Base-by-base conservation (phyloP, 2,329 filamentous ascomycete species). In the Penicillium aurantiogriseum region DNA sequence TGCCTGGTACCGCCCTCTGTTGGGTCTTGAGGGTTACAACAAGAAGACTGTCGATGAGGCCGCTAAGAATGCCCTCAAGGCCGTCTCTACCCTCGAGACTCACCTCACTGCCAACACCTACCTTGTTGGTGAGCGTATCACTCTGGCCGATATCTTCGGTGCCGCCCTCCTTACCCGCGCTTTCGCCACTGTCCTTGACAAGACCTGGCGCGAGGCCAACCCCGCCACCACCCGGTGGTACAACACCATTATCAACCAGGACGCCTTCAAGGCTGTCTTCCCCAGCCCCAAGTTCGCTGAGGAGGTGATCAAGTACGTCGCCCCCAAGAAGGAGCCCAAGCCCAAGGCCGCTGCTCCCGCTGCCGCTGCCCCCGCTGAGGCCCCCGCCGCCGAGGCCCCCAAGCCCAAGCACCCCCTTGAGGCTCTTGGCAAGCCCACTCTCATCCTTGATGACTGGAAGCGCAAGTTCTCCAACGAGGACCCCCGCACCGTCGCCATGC, bases 331-430 rank as follows among this genome's bases (percentile, higher is more conserved):
- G 79, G 83, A 86, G 69, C 73, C 79, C 67, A 79, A 79, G 73
- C 74, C 77, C 80, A 93, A 94, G 85, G 74, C 78, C 60, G 72
- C 81, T 48, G 72, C 81, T 47, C 77, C 82, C 58, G 79, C 78
- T 62, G 72, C 81, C 49, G 77, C 82, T 59, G 79, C 80, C 42
- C 80, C 81, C 59, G 77, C 71, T 45, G 80, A 83, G 57, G 19
- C 44, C 29, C 86, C 88, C 56, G 84, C 87, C 56, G 84, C 86
- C 63, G 65, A 64, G 66, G 65, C 86, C 63, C 90, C 91, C 74
- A 97, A 97, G 88, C 80, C 92, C 76, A 99, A 97, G 89, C 94
- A 99, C 84, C 92, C 94, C 69, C 85, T 96, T 65, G 93, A 96
- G 78, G 78, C 85, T 67, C 89, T 97, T 55, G 86, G 88, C 72